phyloP scores from a whole-genome alignment of 345 rosid genomes.

The Syzygium jambos region DNA sequence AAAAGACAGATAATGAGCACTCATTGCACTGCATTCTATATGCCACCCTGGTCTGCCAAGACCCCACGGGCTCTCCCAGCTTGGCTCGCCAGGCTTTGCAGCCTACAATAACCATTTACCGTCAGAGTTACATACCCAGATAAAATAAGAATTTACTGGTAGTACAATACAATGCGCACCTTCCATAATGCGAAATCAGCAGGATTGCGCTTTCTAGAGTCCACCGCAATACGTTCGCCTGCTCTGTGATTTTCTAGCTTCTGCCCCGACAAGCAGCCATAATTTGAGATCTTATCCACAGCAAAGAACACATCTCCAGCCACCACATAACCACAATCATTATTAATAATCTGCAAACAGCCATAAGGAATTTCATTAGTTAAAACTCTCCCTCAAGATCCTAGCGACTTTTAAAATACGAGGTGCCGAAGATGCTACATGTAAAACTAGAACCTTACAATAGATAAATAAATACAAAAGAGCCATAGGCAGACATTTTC shows the following conservation, averaged over 20 bases:
- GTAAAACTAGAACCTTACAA: too few relatives aligned
- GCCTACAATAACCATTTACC: constrained; percentile 39
- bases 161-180: constrained; percentile 21
- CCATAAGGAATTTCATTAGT: neutral
- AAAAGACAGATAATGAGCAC: neutral
- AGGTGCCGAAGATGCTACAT: too few relatives aligned
- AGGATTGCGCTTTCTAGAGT: constrained; percentile 74
- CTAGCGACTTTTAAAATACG: neutral
- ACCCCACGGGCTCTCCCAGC: constrained; percentile 95
- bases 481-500: neutral
- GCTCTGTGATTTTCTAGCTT: constrained; percentile 63
- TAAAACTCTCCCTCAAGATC: neutral
- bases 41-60: constrained; percentile 98
- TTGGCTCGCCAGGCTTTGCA: constrained; percentile 80
- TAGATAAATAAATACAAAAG: neutral
- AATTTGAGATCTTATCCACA: constrained; percentile 63
- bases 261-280: constrained; percentile 73
- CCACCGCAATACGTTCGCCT: constrained; percentile 83
- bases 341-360: constrained; percentile 59
- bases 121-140: neutral
- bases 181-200: constrained; percentile 94
- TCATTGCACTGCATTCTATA: constrained; percentile 35
- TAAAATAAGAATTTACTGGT: neutral
- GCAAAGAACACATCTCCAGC: constrained; percentile 82
- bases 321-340: constrained; percentile 59